Evolutionary conservation across 2,329 filamentous ascomycete species (phyloP).

Genomic region (Aureobasidium vineae): DNA sequence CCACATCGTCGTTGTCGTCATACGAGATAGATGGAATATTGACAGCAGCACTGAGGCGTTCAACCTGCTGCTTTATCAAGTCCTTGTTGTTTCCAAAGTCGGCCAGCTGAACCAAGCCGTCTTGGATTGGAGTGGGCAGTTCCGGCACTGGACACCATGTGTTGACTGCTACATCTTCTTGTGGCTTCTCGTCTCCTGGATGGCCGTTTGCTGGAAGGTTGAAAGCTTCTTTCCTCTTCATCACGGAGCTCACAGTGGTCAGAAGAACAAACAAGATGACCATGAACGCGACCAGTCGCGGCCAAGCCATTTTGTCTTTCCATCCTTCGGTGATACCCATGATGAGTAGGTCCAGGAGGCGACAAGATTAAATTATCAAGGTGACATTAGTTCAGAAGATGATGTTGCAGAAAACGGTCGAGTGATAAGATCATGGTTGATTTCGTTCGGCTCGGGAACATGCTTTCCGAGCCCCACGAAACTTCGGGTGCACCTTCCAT

Average conservation of each 20-base stretch:
- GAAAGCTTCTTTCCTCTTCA: not conserved
- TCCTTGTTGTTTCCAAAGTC: not conserved
- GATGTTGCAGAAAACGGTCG: not conserved
- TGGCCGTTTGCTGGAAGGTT: conserved; percentile 8
- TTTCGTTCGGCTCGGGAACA: not conserved
- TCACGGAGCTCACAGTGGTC: conserved; percentile 1
- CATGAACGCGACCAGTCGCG: conserved; percentile 17
- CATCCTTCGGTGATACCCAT: conserved; percentile 17
- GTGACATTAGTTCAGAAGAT: not conserved
- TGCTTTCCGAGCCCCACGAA: conserved; percentile 2
- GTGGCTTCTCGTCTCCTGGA: not conserved
- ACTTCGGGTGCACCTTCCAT: not conserved
- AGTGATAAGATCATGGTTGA: conserved; percentile 8
- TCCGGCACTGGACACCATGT: conserved; percentile 24
- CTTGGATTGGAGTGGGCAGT: not conserved
- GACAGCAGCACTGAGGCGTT: conserved; percentile 48
- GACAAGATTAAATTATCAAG: not conserved
- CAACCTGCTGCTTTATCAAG: conserved; percentile 30
- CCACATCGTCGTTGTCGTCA: conserved; percentile 56
- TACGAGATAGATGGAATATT: conserved; percentile 57
- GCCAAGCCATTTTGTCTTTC: conserved; percentile 25
- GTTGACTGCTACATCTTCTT: not conserved
- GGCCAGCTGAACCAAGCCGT: conserved; percentile 2
- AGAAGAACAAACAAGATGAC: conserved; percentile 21
- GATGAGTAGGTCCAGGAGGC: not conserved